Evolutionary conservation across 495 filamentous ascomycete species (phyloP).

Genomic region (Talaromyces proteolyticus): DNA sequence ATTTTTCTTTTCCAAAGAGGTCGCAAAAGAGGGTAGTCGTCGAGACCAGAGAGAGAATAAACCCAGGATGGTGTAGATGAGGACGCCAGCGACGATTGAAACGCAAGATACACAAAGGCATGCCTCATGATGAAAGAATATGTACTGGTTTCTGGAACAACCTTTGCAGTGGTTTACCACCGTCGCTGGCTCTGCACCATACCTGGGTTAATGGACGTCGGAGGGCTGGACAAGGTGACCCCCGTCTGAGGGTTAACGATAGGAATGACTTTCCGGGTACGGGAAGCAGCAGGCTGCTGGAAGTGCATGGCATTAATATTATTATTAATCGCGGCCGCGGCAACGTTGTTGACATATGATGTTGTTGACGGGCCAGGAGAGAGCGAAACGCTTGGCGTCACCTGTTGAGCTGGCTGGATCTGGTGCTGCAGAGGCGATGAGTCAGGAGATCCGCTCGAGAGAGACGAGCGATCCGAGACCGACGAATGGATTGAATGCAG

Average conservation of each 20-base stretch:
- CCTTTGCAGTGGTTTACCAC: slow-evolving; percentile 42
- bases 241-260: slow-evolving; percentile 97
- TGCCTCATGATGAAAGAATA: slow-evolving; percentile 3
- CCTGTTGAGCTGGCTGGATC: slow-evolving; percentile 60
- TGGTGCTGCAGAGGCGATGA: slow-evolving; percentile 81
- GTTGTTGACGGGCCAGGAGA: slow-evolving; percentile 57
- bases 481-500: slow-evolving; percentile 83
- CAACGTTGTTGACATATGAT: slow-evolving; percentile 59
- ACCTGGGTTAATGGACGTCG: slow-evolving; percentile 79
- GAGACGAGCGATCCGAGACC: slow-evolving; percentile 84
- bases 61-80: slow-evolving; percentile 3
- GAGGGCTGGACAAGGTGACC: slow-evolving; percentile 82
- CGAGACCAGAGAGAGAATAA: slow-evolving; percentile 1
- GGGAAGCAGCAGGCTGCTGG: slow-evolving; percentile 80
- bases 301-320: slow-evolving; percentile 61
- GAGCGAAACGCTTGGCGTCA: slow-evolving; percentile 73
- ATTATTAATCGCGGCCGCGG: slow-evolving; percentile 17
- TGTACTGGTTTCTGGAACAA: not conserved
- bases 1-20: slow-evolving; percentile 1
- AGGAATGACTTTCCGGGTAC: slow-evolving; percentile 92
- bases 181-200: slow-evolving; percentile 70
- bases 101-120: not conserved
- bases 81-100: slow-evolving; percentile 3
- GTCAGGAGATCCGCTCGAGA: slow-evolving; percentile 90
- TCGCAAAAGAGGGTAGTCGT: not conserved